A percentile compares a stretch with the other conserved stretches of the same genome.
These are phyloP conservation scores for Saturnispora dispora DNA, from an alignment of 805 yeast genomes.

Conservation along the genomic window DNA sequence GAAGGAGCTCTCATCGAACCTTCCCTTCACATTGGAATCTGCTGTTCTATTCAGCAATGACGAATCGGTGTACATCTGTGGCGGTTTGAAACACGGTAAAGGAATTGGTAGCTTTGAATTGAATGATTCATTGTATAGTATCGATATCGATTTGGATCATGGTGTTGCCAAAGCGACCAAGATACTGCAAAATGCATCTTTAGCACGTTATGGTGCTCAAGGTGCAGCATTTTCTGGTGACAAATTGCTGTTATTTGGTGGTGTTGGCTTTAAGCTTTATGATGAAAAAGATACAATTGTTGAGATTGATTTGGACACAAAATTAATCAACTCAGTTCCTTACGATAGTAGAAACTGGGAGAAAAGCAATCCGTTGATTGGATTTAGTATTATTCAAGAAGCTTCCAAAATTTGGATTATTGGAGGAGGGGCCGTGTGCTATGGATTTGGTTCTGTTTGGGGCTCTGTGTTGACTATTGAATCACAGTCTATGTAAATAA, in stretches of 20 bases:
- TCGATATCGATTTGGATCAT: constrained; percentile 16
- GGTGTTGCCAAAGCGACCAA: constrained; percentile 16
- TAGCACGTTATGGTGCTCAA: constrained; percentile 40
- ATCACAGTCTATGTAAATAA: neutral
- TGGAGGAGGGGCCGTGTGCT: constrained; percentile 79
- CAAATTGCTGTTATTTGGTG: constrained; percentile 14
- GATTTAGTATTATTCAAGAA: constrained; percentile 32
- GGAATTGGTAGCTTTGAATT: constrained; percentile 19
- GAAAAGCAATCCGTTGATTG: constrained; percentile 41
- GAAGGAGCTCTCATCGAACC: neutral
- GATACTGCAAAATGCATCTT: constrained; percentile 21
- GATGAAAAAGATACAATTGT: constrained; percentile 31
- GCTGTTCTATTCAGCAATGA: constrained; percentile 1
- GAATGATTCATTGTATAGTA: constrained; percentile 27
- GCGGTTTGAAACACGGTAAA: constrained; percentile 32
- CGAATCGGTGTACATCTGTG: constrained; percentile 35
- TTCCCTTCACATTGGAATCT: constrained; percentile 4
- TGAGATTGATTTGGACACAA: constrained; percentile 21
- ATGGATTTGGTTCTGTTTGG: constrained; percentile 63
- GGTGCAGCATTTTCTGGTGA: neutral
- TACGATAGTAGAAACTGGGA: constrained; percentile 33
- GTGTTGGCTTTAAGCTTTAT: constrained; percentile 24
- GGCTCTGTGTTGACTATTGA: constrained; percentile 17
- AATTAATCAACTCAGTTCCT: constrained; percentile 18
- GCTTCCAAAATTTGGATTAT: constrained; percentile 21